These are phyloP conservation scores for Phaeosphaeriaceae sp. DNA, from an alignment of 2,329 filamentous ascomycete genomes.

Conservation along the genomic window DNA sequence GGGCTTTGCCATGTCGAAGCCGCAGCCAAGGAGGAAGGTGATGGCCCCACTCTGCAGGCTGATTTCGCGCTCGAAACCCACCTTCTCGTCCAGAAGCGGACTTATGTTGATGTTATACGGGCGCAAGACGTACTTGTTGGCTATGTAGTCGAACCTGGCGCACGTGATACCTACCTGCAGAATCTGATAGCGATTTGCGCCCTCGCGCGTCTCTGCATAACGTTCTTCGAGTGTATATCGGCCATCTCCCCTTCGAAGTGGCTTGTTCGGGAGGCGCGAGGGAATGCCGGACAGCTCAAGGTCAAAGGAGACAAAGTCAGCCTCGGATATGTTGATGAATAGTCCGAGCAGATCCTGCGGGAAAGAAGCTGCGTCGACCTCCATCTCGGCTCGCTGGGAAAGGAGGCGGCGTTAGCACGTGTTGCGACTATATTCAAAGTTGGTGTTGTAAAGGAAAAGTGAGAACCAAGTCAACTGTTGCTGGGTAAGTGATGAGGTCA, in stretches of 20 bases:
- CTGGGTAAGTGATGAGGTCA: constrained; percentile 23
- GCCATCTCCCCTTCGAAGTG: constrained; percentile 37
- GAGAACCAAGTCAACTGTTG: neutral
- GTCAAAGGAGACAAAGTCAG: constrained; percentile 70
- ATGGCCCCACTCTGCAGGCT: constrained; percentile 66
- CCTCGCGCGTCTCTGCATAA: constrained; percentile 67
- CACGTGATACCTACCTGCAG: constrained; percentile 73
- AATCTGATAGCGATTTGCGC: constrained; percentile 70
- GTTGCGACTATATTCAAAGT: neutral
- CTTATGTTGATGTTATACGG: constrained; percentile 72
- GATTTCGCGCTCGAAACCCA: constrained; percentile 69
- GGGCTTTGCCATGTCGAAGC: constrained; percentile 65
- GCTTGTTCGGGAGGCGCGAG: constrained; percentile 46
- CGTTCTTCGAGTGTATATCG: constrained; percentile 65
- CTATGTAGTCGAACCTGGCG: constrained; percentile 63
- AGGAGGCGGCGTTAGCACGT: neutral
- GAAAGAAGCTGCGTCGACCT: constrained; percentile 62
- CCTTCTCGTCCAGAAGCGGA: constrained; percentile 61
- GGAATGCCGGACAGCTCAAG: constrained; percentile 72
- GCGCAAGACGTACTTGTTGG: constrained; percentile 62
- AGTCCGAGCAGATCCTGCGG: constrained; percentile 62
- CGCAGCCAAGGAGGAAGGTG: constrained; percentile 66
- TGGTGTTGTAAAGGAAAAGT: neutral
- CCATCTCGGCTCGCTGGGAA: constrained; percentile 55
- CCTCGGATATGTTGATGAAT: constrained; percentile 64